These are phyloP conservation scores for Phytophthora colocasiae DNA, from an alignment of 352 stramenopile species.

Conservation along the genomic window DNA sequence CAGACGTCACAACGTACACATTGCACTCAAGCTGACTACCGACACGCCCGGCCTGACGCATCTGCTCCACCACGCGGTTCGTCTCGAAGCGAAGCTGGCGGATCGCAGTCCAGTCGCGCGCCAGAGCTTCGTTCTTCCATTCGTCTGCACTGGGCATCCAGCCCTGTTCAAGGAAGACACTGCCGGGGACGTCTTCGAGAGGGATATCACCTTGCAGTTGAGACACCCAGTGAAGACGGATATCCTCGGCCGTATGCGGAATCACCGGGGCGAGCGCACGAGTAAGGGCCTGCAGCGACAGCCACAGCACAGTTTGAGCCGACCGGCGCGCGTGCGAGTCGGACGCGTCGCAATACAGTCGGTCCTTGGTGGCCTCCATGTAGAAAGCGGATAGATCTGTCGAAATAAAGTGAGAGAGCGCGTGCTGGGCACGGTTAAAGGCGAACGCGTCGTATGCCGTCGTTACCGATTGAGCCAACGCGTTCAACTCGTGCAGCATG, in stretches of 20 bases:
- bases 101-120: slow-evolving; percentile 89
- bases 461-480: slow-evolving; percentile 87
- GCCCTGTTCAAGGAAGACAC: slow-evolving; percentile 75
- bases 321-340: slow-evolving; percentile 81
- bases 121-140: slow-evolving; percentile 62
- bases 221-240: slow-evolving; percentile 89
- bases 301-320: slow-evolving; percentile 90
- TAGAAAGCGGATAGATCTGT: slow-evolving; percentile 98
- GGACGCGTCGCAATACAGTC: slow-evolving; percentile 95
- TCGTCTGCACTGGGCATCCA: slow-evolving; percentile 64
- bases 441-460: slow-evolving; percentile 85
- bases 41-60: slow-evolving; percentile 61
- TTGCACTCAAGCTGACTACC: slow-evolving; percentile 84
- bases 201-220: slow-evolving; percentile 49
- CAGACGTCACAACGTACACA: slow-evolving; percentile 52
- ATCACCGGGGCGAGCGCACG: slow-evolving; percentile 90
- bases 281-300: slow-evolving; percentile 69
- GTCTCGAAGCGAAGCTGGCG: slow-evolving; percentile 87
- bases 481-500: slow-evolving; percentile 93
- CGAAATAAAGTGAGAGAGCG: slow-evolving; percentile 93
- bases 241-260: slow-evolving; percentile 97
- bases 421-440: slow-evolving; percentile 94
- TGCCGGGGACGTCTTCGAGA: slow-evolving; percentile 66
- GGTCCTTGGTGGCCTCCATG: slow-evolving; percentile 97
- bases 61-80: slow-evolving; percentile 79